Evolutionary conservation across 2,329 filamentous ascomycete genomes (phyloP).

Genomic region (Botryotinia calthae): DNA sequence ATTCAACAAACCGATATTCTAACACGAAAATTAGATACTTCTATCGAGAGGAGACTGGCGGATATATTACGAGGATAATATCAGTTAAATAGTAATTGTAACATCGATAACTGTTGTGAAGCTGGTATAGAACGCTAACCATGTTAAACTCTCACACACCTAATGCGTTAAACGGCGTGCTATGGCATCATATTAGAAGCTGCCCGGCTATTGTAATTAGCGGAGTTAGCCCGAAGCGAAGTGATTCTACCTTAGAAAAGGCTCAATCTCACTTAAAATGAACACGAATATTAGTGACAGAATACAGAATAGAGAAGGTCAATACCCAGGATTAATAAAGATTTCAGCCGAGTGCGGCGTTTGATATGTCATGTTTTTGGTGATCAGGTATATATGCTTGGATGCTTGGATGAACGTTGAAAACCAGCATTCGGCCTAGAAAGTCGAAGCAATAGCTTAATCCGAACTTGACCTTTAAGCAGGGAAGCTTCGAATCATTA

Average conservation of each 20-base stretch:
- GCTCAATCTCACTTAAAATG: neutral
- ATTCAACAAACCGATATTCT: neutral
- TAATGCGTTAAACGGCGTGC: neutral
- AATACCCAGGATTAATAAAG: neutral
- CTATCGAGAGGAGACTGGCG: neutral
- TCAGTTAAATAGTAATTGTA: fast-evolving
- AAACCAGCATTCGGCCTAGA: neutral
- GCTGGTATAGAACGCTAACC: neutral
- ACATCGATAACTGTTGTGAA: neutral
- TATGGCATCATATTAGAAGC: neutral
- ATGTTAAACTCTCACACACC: fast-evolving
- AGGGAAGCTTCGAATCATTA: neutral
- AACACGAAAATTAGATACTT: neutral
- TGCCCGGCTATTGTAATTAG: neutral
- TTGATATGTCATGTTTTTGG: neutral
- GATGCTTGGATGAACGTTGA: neutral
- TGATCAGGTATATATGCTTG: neutral
- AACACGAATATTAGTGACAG: neutral
- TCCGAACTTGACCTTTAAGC: neutral
- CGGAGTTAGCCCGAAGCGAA: neutral
- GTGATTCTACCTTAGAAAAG: neutral
- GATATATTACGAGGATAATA: neutral
- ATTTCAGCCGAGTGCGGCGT: neutral
- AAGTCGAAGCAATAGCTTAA: neutral
- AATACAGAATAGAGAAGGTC: neutral